A percentile compares a stretch with the other conserved stretches of the same genome.
Conservation (phyloP, 306 rosid species). For the Albizia julibrissin region DNA sequence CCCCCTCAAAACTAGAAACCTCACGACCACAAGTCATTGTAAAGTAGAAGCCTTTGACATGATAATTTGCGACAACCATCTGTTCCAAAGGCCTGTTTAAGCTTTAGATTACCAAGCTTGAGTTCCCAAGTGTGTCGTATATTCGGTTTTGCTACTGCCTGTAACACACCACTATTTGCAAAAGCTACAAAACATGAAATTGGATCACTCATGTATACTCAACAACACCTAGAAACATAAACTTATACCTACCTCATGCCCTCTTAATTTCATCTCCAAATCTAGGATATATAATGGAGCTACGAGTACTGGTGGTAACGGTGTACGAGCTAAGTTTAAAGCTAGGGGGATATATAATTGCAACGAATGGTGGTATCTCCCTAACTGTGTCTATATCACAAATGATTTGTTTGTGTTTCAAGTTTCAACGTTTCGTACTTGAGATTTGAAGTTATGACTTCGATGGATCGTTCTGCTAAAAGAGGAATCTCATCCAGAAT, state of each 20-base stretch:
- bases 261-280: slow-evolving; percentile 52
- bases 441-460: no score
- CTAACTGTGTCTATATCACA: no score
- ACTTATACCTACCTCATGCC: slow-evolving; percentile 47
- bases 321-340: no score
- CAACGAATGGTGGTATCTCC: no score
- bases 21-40: slow-evolving; percentile 41
- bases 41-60: slow-evolving; percentile 47
- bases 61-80: slow-evolving; percentile 47
- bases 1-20: slow-evolving; percentile 12
- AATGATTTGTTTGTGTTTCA: no score
- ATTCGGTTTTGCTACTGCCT: slow-evolving; percentile 46
- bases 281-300: neutral
- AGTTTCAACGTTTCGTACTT: no score
- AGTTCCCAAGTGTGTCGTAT: slow-evolving; percentile 33
- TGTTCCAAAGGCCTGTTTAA: slow-evolving; percentile 54
- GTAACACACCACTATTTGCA: slow-evolving; percentile 14
- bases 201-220: no score
- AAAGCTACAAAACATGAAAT: no score
- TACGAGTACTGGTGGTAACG: no score
- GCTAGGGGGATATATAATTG: no score
- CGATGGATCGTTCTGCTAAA: no score
- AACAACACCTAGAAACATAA: neutral
- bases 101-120: slow-evolving; percentile 44
- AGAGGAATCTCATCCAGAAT: neutral